Evolutionary conservation across 768 basidiomycete genomes (phyloP).

Genomic region (Paxillus involutus): DNA sequence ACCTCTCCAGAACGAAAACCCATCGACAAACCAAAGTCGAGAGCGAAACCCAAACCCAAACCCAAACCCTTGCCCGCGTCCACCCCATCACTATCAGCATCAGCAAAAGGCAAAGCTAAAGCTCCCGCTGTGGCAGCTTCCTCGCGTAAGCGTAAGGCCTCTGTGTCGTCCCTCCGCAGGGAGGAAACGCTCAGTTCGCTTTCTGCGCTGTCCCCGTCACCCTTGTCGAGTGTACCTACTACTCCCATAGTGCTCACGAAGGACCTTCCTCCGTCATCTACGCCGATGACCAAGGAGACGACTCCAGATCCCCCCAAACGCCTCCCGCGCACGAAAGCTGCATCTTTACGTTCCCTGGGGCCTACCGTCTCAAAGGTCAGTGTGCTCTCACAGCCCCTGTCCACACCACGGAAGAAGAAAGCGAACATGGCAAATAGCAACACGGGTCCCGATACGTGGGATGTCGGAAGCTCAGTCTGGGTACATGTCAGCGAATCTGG

Average conservation of each 20-base stretch:
- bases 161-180: slow-evolving; percentile 6
- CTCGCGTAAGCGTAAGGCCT: slow-evolving; percentile 29
- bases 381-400: slow-evolving; percentile 19
- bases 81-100: slow-evolving; percentile 10
- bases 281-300: neutral
- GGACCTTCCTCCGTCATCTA: slow-evolving; percentile 20
- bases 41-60: slow-evolving; percentile 5
- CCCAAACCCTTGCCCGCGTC: slow-evolving; percentile 1
- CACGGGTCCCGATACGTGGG: slow-evolving; percentile 10
- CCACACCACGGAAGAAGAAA: slow-evolving; percentile 22
- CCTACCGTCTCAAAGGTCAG: neutral
- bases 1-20: slow-evolving; percentile 28
- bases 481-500: slow-evolving; percentile 47
- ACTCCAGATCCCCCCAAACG: slow-evolving; percentile 4
- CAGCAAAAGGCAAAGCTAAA: slow-evolving; percentile 5
- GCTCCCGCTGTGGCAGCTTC: slow-evolving; percentile 10
- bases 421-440: slow-evolving; percentile 4
- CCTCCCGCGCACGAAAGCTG: slow-evolving; percentile 8
- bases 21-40: slow-evolving; percentile 7
- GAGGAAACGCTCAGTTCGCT: slow-evolving; percentile 8
- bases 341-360: neutral
- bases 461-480: slow-evolving; percentile 48
- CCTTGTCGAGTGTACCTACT: slow-evolving; percentile 26
- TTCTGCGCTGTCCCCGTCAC: slow-evolving; percentile 17
- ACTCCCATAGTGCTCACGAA: slow-evolving; percentile 11